Evolutionary conservation across 805 yeast genomes (phyloP).

Genomic region (Phaffomyces antillensis): DNA sequence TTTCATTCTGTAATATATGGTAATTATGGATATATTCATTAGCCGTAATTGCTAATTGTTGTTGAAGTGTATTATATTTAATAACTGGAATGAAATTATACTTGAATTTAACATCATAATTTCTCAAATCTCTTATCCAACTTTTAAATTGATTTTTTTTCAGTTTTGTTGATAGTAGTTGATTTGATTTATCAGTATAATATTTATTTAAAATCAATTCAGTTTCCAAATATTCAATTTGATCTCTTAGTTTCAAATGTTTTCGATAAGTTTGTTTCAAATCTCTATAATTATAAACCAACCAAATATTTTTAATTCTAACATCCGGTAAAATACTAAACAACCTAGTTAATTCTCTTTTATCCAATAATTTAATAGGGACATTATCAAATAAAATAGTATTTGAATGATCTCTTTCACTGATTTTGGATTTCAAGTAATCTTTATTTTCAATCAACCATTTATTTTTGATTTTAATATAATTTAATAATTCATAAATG

Average conservation of each 20-base stretch:
- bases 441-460: constrained; percentile 26
- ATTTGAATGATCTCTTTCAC: constrained; percentile 21
- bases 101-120: constrained; percentile 10
- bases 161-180: neutral
- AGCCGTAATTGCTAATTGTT: neutral
- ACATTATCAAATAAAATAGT: constrained; percentile 40
- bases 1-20: constrained; percentile 7
- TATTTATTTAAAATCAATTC: constrained; percentile 24
- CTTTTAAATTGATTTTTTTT: neutral
- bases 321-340: constrained; percentile 33
- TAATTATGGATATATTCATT: constrained; percentile 7
- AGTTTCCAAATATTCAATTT: constrained; percentile 35
- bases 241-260: constrained; percentile 23
- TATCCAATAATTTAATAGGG: constrained; percentile 26
- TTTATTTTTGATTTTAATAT: constrained; percentile 41
- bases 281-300: constrained; percentile 38
- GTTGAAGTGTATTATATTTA: neutral
- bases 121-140: neutral
- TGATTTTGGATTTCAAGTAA: constrained; percentile 12
- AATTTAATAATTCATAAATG: constrained; percentile 46
- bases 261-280: constrained; percentile 27
- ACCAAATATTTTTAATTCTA: constrained; percentile 53
- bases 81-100: constrained; percentile 5
- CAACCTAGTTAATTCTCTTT: constrained; percentile 14
- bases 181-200: neutral